These are phyloP conservation scores for Termitomyces sp. DNA, from an alignment of 768 basidiomycete genomes.

Conservation along the genomic window DNA sequence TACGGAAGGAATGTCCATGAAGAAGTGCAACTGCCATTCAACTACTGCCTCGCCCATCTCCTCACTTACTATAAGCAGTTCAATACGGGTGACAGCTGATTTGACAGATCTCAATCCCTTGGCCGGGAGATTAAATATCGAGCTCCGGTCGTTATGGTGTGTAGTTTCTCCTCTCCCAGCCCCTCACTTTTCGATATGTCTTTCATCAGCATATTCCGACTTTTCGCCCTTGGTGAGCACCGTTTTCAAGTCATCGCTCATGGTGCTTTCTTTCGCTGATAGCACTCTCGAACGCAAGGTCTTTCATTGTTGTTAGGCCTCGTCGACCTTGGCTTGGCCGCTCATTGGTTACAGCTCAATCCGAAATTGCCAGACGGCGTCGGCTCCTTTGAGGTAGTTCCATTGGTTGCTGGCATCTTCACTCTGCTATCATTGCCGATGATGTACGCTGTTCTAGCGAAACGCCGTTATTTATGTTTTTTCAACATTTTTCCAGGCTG, in stretches of 20 bases:
- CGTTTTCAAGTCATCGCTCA: not conserved
- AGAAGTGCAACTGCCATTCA: too few relatives aligned
- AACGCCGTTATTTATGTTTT: not conserved
- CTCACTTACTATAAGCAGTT: not conserved
- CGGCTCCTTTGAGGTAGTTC: slow-evolving; percentile 1
- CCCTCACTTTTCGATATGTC: slow-evolving; percentile 4
- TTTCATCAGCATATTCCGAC: slow-evolving; percentile 10
- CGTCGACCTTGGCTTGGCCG: slow-evolving; percentile 8
- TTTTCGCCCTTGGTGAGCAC: slow-evolving; percentile 1
- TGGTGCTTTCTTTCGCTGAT: not conserved
- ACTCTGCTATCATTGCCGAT: slow-evolving; percentile 4
- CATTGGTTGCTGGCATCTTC: slow-evolving; percentile 8
- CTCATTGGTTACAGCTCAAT: slow-evolving; percentile 8
- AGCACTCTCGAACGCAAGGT: not conserved
- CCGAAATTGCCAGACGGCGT: not conserved
- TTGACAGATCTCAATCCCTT: not conserved
- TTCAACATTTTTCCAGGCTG: slow-evolving; percentile 1
- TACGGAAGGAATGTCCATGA: too few relatives aligned
- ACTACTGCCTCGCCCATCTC: too few relatives aligned
- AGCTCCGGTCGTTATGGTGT: not conserved
- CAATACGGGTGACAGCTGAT: not conserved
- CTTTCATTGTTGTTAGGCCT: slow-evolving; percentile 9
- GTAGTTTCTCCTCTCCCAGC: not conserved
- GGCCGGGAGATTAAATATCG: not conserved
- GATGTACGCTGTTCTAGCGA: slow-evolving; percentile 4